Base-by-base conservation (phyloP, 2,329 filamentous ascomycete genomes). In the Pestalotiopsis sp. region DNA sequence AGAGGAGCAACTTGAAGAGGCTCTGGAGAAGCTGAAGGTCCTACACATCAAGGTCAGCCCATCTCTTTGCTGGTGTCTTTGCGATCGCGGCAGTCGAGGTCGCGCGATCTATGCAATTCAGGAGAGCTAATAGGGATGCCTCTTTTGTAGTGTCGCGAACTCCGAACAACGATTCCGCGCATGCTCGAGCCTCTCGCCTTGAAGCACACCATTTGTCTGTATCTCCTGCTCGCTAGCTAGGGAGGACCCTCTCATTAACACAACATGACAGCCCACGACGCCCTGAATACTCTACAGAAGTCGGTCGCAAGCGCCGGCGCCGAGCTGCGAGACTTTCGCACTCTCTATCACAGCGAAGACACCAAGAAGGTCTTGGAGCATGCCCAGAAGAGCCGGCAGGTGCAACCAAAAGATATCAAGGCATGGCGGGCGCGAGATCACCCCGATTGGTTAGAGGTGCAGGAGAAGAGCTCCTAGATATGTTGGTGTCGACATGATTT, bases 381-480 rank as follows among this genome's bases (percentile, higher is more conserved):
- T 68, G 87, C 85, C 1, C 81, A 78, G 56, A 83, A 85, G 73
- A 90, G 88, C 72, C 84, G 84, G 20, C 80, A 84, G 66, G 83
- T 85, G 52, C 86, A 89, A 58, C 85, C 87, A 0, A 82, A 83
- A 64, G 86, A 84, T 3, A 90, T 91, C 71, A 86, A 84, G 72
- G 84, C 85, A 1, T 91, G 89, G 89, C 83, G 82, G 62, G 83
- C 87, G 23, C 84, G 82, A 67, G 87, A 91, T 45, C 83, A 91
- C 68, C 87, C 89, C 2, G 82, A 88, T 70, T 91, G 89, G 88
- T 83, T 86, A 69, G 73, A 77, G 39, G 36, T 71, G 36, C 70
- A 71, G 60, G 66, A 65, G 58, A 59, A 56, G 52, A 39, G 12
- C 38, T 20, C 31, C 27, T 36, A 27, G 20, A 36, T 27, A n/a